Base-by-base conservation (phyloP, 371 early-diverging fungal genomes). In the Mucor piriformis region DNA sequence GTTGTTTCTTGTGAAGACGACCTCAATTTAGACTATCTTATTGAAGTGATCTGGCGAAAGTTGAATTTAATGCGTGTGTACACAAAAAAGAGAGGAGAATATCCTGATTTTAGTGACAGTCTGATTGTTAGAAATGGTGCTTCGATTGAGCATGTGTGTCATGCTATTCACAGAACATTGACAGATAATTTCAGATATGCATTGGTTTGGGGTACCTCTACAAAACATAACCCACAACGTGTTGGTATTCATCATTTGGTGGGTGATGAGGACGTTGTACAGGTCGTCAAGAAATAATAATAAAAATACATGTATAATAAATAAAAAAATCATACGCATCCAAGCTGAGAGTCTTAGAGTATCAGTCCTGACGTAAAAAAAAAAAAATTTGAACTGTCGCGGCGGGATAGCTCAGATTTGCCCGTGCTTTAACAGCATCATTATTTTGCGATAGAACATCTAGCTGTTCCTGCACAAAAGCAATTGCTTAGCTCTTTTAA, bases 261-360 rank as follows among this genome's bases (percentile, higher is more conserved):
- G 24, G 78, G 86, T 42, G 97, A 99, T 82, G 98, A 97, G 68
- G 99, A 99, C 81, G 99, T 99, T 48, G 95, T 99, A 16, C 95
- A 97, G 76, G 91, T 97, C 57, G 86, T 95, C 13, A 89, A 83
- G 65, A 89, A 88, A 66, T 76, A 77, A 47, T 34, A 32, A 20
- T 27, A 29, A 24, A 21, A 46, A 46, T 46, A 46, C n/a, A n/a
- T n/a, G n/a, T n/a, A n/a, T n/a, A n/a, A n/a, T n/a, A n/a, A n/a
- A n/a, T n/a, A n/a, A n/a, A n/a, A n/a, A n/a, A n/a, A n/a, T n/a
- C n/a, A n/a, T n/a, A n/a, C n/a, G n/a, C n/a, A n/a, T n/a, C n/a
- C n/a, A n/a, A n/a, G n/a, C n/a, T n/a, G n/a, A n/a, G n/a, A n/a
- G n/a, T n/a, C n/a, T n/a, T n/a, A n/a, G n/a, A n/a, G n/a, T n/a